phyloP scores from a whole-genome alignment of 176 grass and related monocot genomes.

The Carex pumila region DNA sequence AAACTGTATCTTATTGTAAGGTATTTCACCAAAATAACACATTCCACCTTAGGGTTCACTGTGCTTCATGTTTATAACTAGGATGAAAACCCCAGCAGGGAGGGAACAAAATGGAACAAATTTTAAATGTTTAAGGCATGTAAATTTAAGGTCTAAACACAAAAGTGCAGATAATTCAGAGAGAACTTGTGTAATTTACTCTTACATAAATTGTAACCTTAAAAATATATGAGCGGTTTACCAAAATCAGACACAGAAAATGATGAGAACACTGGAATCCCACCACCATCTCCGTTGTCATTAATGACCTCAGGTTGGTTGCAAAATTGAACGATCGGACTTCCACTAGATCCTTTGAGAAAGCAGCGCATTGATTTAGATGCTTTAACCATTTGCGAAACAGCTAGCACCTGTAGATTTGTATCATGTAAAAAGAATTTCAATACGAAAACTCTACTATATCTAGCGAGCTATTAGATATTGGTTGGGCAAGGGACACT shows the following conservation, averaged over 20 bases:
- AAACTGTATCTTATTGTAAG: neutral
- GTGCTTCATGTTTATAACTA: neutral
- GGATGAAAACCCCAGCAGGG: neutral
- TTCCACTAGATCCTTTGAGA: conserved; percentile 40
- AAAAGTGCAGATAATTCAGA: neutral
- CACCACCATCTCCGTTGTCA: conserved; percentile 77
- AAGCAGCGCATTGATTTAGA: conserved; percentile 59
- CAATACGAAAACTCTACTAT: neutral
- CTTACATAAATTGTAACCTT: neutral
- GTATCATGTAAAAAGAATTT: neutral
- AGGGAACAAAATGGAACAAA: neutral
- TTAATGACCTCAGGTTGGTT: conserved; percentile 44
- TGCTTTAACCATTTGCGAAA: conserved; percentile 55
- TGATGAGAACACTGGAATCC: conserved; percentile 50
- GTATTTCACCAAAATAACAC: conserved; percentile 6
- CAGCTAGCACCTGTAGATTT: conserved; percentile 39
- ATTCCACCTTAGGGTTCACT: neutral
- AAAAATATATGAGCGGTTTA: conserved; percentile 6
- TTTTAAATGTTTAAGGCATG: neutral
- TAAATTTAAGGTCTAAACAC: neutral
- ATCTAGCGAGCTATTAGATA: neutral
- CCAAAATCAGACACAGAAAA: conserved; percentile 64
- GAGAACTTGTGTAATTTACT: conserved; percentile 1
- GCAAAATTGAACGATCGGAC: conserved; percentile 41
- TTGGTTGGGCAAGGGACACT: neutral